Conservation (phyloP, 176 grass and related monocot species). For the Puccinellia tenuiflora region DNA sequence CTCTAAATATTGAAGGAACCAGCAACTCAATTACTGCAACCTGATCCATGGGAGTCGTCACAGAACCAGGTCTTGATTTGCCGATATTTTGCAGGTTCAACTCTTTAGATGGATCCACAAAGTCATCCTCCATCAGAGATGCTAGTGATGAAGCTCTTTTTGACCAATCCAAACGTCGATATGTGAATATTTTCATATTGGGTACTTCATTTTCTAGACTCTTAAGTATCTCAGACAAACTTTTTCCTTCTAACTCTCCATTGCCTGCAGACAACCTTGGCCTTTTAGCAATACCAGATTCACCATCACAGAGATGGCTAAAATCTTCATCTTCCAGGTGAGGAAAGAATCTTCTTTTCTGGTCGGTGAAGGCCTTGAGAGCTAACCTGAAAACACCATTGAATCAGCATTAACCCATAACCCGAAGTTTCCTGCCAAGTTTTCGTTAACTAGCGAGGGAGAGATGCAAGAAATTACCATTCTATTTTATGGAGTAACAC, state of each 20-base stretch:
- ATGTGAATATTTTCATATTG: slow-evolving; percentile 63
- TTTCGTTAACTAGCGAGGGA: background rate
- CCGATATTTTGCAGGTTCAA: slow-evolving; percentile 49
- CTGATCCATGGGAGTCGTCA: slow-evolving; percentile 40
- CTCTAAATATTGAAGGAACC: slow-evolving; percentile 84
- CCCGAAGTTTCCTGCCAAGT: background rate
- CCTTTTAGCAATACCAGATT: slow-evolving; percentile 48
- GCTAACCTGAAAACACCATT: slow-evolving; percentile 68
- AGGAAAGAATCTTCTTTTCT: slow-evolving; percentile 93
- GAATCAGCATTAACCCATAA: background rate
- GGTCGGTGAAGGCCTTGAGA: slow-evolving; percentile 94
- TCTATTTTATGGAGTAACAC: background rate
- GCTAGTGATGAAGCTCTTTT: slow-evolving; percentile 75
- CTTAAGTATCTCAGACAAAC: slow-evolving; percentile 72
- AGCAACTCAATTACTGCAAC: slow-evolving; percentile 85
- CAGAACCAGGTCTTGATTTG: slow-evolving; percentile 33
- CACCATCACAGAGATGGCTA: slow-evolving; percentile 44
- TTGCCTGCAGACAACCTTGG: slow-evolving; percentile 25
- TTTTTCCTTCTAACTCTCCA: slow-evolving; percentile 48
- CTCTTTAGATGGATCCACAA: slow-evolving; percentile 58
- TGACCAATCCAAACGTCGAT: slow-evolving; percentile 85
- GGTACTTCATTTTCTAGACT: slow-evolving; percentile 62
- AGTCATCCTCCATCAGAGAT: slow-evolving; percentile 53
- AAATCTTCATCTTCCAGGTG: slow-evolving; percentile 83
- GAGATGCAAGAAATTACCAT: background rate